phyloP scores from a whole-genome alignment of 192 early-diverging fungal genomes.

The Podochytrium sp. region DNA sequence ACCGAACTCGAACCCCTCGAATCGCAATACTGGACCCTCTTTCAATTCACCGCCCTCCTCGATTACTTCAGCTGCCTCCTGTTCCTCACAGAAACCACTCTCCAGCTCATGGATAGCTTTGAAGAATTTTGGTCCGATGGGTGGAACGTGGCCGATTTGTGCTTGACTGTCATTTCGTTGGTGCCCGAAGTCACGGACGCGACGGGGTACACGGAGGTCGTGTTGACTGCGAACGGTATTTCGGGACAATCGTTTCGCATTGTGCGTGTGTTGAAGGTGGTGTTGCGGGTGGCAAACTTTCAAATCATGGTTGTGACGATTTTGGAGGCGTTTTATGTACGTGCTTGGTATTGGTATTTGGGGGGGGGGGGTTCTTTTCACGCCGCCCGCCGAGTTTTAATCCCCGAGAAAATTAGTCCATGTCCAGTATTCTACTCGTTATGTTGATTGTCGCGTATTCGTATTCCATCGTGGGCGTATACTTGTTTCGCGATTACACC shows the following conservation, averaged over 20 bases:
- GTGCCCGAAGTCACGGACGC: constrained; percentile 27
- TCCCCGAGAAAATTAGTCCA: constrained; percentile 29
- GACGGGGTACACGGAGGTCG: background rate
- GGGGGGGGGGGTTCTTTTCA: background rate
- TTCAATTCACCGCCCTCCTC: constrained; percentile 36
- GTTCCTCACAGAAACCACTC: constrained; percentile 24
- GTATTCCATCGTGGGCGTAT: constrained; percentile 46
- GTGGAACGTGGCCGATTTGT: constrained; percentile 37
- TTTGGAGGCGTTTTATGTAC: constrained; percentile 46
- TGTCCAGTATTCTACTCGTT: constrained; percentile 49
- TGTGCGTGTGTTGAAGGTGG: constrained; percentile 42
- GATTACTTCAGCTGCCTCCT: constrained; percentile 20
- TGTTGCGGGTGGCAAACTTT: constrained; percentile 40
- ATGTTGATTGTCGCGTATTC: constrained; percentile 40
- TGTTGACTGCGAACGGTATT: background rate
- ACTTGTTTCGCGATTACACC: constrained; percentile 39
- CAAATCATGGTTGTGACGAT: constrained; percentile 50
- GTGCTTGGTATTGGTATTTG: background rate
- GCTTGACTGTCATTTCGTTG: constrained; percentile 6
- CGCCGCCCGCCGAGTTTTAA: background rate
- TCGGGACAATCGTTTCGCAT: constrained; percentile 34
- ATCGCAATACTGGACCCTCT: constrained; percentile 31
- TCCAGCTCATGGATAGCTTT: constrained; percentile 23
- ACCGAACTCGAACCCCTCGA: constrained; percentile 17
- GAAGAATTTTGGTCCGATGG: constrained; percentile 33